These are phyloP conservation scores for Phaeoacremonium minimum DNA, from an alignment of 2,329 filamentous ascomycete genomes.

Conservation along the genomic window DNA sequence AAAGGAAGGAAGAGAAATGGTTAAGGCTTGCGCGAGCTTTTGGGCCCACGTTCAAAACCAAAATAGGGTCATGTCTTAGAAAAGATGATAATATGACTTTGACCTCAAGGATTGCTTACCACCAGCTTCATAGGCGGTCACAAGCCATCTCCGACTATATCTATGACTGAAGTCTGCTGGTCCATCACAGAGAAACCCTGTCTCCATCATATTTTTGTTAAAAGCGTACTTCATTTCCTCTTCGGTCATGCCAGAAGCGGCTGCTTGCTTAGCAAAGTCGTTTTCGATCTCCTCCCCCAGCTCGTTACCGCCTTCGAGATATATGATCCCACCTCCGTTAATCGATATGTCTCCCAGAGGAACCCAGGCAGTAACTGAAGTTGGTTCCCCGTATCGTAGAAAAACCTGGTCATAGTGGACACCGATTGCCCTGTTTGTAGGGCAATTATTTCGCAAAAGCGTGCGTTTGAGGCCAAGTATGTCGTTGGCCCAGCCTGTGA, in stretches of 20 bases:
- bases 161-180: constrained; percentile 29
- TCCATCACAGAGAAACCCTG: constrained; percentile 46
- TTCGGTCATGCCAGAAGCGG: constrained; percentile 41
- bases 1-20: too few relatives aligned
- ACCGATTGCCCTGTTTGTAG: constrained; percentile 51
- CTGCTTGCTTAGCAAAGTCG: constrained; percentile 43
- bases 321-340: constrained; percentile 54
- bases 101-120: too few relatives aligned
- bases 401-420: constrained; percentile 61
- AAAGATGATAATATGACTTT: too few relatives aligned
- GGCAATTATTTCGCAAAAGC: constrained; percentile 51
- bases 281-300: constrained; percentile 46
- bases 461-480: constrained; percentile 42
- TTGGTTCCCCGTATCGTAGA: constrained; percentile 48
- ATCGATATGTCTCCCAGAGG: constrained; percentile 49
- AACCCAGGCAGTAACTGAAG: constrained; percentile 52
- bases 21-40: too few relatives aligned
- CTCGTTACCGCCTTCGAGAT: constrained; percentile 42
- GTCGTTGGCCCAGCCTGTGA: constrained; percentile 50
- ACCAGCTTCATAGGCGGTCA: constrained; percentile 31
- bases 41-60: too few relatives aligned
- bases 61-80: too few relatives aligned
- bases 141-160: constrained; percentile 25
- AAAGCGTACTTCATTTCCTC: constrained; percentile 47
- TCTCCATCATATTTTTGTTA: constrained; percentile 56